These are phyloP conservation scores for Ballota nigra DNA, from an alignment of 257 asterid species.

Conservation along the genomic window DNA sequence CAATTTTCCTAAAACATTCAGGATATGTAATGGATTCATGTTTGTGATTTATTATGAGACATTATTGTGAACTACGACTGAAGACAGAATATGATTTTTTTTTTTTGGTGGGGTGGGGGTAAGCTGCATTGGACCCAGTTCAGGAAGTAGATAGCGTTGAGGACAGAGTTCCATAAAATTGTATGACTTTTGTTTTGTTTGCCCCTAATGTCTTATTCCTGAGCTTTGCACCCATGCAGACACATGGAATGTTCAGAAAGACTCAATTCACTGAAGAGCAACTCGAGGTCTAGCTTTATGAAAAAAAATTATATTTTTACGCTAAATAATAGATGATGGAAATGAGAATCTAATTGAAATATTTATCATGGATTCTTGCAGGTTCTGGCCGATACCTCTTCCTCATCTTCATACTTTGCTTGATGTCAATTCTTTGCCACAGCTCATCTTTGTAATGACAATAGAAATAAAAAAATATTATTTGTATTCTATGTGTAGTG, in stretches of 20 bases:
- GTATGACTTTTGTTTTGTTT: not conserved
- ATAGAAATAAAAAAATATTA: conserved; percentile 5
- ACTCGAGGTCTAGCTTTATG: conserved; percentile 71
- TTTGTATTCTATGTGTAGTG: conserved; percentile 18
- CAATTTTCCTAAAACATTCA: no score
- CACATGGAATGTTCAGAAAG: conserved; percentile 95
- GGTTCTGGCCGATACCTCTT: conserved; percentile 94
- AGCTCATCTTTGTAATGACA: conserved; percentile 5
- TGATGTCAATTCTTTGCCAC: conserved; percentile 35
- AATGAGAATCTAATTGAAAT: conserved; percentile 3
- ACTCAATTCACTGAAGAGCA: conserved; percentile 89
- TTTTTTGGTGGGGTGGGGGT: no score
- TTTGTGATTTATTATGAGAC: no score
- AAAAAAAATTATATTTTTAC: not conserved
- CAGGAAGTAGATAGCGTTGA: not conserved
- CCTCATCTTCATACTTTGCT: conserved; percentile 97
- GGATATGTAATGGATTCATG: no score
- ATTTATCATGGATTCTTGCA: conserved; percentile 46
- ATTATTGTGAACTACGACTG: no score
- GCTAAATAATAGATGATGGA: not conserved
- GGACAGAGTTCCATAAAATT: not conserved
- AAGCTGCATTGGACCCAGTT: no score
- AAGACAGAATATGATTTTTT: no score
- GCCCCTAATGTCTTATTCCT: not conserved
- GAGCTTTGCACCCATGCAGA: conserved; percentile 73